Evolutionary conservation across 2,329 filamentous ascomycete genomes (phyloP), one percentile per base, ranked within the genome.

Genomic region (Aspergillus arachidicola): DNA sequence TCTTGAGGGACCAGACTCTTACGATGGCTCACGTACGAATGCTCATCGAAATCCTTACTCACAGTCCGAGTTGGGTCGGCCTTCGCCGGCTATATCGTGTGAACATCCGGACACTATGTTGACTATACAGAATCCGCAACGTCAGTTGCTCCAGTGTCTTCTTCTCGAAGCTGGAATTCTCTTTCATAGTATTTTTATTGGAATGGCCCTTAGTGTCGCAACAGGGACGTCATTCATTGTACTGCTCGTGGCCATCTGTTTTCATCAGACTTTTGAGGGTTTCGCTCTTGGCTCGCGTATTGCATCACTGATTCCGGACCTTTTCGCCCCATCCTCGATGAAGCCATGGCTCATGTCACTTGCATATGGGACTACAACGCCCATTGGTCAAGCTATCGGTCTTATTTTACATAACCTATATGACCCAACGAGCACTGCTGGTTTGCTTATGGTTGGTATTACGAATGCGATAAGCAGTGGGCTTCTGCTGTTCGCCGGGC

Each of bases 201-300:
- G 92, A 65, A 94, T 94, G 91, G 91, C 92, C 4, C 84, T 95
- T 34, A 93, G 90, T 0, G 92, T 95, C 0, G 89, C 92, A 0
- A 93, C 91, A 0, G 91, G 91, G 0, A 89, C 91, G 0, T 87
- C 90, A 1, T 95, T 95, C 73, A 82, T 92, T 48, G 90, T 94
- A 14, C 91, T 95, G 66, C 82, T 95, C 0, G 83, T 94, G 34
- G 92, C 92, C 57, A 93, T 95, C 66, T 88, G 87, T 67, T 94
- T 94, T 77, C 92, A 95, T 73, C 91, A 96, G 79, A 93, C 91
- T 1, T 96, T 96, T 68, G 93, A 96, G 79, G 93, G 93, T 2
- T 87, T 96, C 16, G 93, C 93, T 0, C 86, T 96, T 5, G 93
- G 93, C 7, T 91, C 91, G 50, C 90, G 93, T 62, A 96, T 96